Conservation (phyloP, 371 early-diverging fungal species). For the Haplosporangium sp. region DNA sequence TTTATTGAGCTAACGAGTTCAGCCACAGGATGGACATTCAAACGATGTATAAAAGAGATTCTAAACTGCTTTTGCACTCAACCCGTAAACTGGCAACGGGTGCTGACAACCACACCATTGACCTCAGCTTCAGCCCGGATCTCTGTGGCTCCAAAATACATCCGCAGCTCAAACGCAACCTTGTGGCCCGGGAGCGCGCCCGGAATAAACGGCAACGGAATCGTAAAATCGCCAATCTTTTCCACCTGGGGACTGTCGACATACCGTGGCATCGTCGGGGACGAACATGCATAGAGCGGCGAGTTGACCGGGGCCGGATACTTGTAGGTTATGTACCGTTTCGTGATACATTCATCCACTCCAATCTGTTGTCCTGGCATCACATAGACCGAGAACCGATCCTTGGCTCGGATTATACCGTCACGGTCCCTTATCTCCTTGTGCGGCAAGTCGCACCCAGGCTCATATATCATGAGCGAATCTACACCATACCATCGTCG, state of each 20-base stretch:
- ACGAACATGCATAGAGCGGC: conserved; percentile 63
- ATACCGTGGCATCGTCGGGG: conserved; percentile 63
- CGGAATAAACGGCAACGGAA: conserved; percentile 64
- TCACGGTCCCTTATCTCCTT: conserved; percentile 19
- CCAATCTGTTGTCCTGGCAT: conserved; percentile 67
- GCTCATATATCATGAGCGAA: conserved; percentile 33
- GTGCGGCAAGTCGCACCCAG: conserved; percentile 20
- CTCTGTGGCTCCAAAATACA: conserved; percentile 72
- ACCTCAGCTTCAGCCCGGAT: conserved; percentile 70
- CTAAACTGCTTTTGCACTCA: not conserved
- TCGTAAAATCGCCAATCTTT: conserved; percentile 66
- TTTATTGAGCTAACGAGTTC: too few species aligned
- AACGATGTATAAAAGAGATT: not conserved
- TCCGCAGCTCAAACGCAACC: conserved; percentile 47
- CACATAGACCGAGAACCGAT: conserved; percentile 70
- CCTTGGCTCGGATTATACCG: conserved; percentile 30
- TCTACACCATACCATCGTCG: conserved; percentile 46
- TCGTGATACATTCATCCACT: conserved; percentile 61
- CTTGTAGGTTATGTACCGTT: conserved; percentile 60
- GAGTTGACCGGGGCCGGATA: conserved; percentile 66
- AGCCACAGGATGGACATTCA: too few species aligned
- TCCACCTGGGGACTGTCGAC: conserved; percentile 58
- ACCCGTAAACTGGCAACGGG: conserved; percentile 42
- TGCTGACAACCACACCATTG: conserved; percentile 57
- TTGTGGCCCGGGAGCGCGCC: conserved; percentile 32